Evolutionary conservation across 768 basidiomycete species (phyloP).

Genomic region (Sistotremastrum niveocremeum): DNA sequence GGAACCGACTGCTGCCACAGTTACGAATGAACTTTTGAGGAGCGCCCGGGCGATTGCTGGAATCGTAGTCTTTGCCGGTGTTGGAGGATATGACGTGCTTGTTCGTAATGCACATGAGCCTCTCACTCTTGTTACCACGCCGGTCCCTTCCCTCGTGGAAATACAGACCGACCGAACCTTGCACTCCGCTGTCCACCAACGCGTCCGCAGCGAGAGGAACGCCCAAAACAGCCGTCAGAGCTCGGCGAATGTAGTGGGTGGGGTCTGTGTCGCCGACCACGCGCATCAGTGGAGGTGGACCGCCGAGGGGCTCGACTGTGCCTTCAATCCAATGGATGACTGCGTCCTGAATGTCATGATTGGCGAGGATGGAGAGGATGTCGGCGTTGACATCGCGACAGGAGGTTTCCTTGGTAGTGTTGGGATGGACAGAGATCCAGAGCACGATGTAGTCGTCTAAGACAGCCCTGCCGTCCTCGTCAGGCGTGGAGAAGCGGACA

Average conservation of each 20-base stretch:
- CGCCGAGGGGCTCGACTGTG: conserved; percentile 1
- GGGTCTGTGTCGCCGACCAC: conserved; percentile 1
- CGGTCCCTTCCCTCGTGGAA: conserved; percentile 2
- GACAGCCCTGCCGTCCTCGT: conserved; percentile 2
- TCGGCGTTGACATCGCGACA: neutral
- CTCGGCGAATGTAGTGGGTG: conserved; percentile 2
- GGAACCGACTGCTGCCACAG: conserved; percentile 3
- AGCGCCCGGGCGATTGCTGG: neutral
- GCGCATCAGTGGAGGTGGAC: conserved; percentile 1
- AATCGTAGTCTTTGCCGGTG: conserved; percentile 1
- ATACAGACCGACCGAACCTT: conserved; percentile 2
- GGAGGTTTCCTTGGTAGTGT: conserved; percentile 4
- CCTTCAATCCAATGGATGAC: conserved; percentile 3
- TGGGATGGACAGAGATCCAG: conserved; percentile 3
- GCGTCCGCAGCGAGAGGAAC: conserved; percentile 5
- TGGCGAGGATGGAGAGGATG: conserved; percentile 1
- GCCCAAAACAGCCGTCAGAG: conserved; percentile 2
- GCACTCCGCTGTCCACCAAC: conserved; percentile 1
- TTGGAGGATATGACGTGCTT: conserved; percentile 3
- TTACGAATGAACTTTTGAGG: conserved; percentile 4
- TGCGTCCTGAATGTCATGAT: conserved; percentile 2
- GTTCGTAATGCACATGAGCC: conserved; percentile 3
- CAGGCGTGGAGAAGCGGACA: conserved; percentile 3
- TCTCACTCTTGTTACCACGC: conserved; percentile 1
- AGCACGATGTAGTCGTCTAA: conserved; percentile 3